Evolutionary conservation across 2,329 filamentous ascomycete genomes (phyloP), one percentile per base, ranked within the genome.

Genomic region (Clonostachys byssicola): DNA sequence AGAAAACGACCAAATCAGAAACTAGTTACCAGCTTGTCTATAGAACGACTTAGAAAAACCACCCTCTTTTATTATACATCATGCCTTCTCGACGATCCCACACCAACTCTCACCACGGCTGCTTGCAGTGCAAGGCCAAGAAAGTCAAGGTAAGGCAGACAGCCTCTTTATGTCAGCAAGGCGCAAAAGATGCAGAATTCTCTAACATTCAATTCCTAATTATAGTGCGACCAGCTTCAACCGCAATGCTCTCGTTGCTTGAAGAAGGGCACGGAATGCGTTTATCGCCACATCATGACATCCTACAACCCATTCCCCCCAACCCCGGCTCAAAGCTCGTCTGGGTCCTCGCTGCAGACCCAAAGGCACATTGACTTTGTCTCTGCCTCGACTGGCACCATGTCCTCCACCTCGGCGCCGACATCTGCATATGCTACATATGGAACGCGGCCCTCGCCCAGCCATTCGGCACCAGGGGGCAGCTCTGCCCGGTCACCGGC

Each of bases 91-190:
- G 49, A 12, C 44, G 49, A 12, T 16, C 47, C 16, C 49, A 51
- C 39, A 47, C 47, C 30, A 51, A 51, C 49, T 49, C 47, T 10
- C 49, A 51, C 40, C 49, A 51, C 44, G 49, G 49, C 20, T 51
- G 49, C 39, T 20, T 49, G n/a, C 36, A 49, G 39, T 51, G 49
- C 44, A 51, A 51, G 33, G 33, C 47, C 5, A 51, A 47, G 44
- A 40, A 47, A n/a, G 49, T 51, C 41, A 51, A 51, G 47, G 49
- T 51, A 40, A n/a, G 34, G 5, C 33, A 17, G 30, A n/a, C 13
- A 35, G 12, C 34, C 13, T n/a, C 16, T 20, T 42, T 14, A 43
- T 43, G n/a, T 43, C 18, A 23, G 16, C 8, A 23, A 6, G 40
- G 13, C 6, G 8, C 13, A 8, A 12, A n/a, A 16, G 7, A 42